Percentiles rank a stretch among this genome's conserved stretches.
Conservation (phyloP, 2,329 filamentous ascomycete species). For the Neofusicoccum parvum region DNA sequence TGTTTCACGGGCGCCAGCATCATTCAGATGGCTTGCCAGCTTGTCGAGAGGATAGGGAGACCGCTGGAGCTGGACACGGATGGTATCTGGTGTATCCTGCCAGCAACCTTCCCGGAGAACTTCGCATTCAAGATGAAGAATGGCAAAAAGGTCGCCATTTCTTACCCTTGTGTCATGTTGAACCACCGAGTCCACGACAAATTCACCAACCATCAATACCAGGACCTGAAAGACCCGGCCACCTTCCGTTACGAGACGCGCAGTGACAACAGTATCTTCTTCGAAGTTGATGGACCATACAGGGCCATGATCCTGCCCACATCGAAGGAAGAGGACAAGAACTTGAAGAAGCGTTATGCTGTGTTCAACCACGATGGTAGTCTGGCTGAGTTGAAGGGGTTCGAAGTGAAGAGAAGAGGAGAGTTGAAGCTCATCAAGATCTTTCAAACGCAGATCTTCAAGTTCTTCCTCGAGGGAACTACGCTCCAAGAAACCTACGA, state of each 20-base stretch:
- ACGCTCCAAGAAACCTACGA: slow-evolving; percentile 87
- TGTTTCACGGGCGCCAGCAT: slow-evolving; percentile 95
- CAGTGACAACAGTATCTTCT: slow-evolving; percentile 99
- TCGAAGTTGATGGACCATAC: slow-evolving; percentile 97
- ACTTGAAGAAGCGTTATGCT: slow-evolving; percentile 97
- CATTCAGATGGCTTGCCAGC: slow-evolving; percentile 91
- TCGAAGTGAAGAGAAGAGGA: slow-evolving; percentile 95
- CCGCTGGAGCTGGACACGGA: slow-evolving; percentile 96
- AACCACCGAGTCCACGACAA: slow-evolving; percentile 93
- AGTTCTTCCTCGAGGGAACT: slow-evolving; percentile 92
- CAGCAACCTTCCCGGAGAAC: slow-evolving; percentile 94
- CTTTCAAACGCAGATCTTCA: slow-evolving; percentile 99
- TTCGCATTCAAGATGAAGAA: slow-evolving; percentile 92
- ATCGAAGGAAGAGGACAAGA: slow-evolving; percentile 98
- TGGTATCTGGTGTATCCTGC: slow-evolving; percentile 99
- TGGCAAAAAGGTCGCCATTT: slow-evolving; percentile 94
- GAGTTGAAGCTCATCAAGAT: slow-evolving; percentile 99
- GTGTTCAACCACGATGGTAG: slow-evolving; percentile 98
- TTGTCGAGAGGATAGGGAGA: slow-evolving; percentile 90
- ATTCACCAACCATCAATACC: slow-evolving; percentile 98
- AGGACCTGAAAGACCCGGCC: slow-evolving; percentile 77
- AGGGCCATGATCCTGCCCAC: slow-evolving; percentile 96
- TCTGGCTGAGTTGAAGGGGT: slow-evolving; percentile 93
- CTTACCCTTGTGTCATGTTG: slow-evolving; percentile 98
- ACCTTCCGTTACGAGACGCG: slow-evolving; percentile 93